Evolutionary conservation across 306 rosid genomes (phyloP), one percentile per base, ranked within the genome.

Genomic region (Begonia peltatifolia): DNA sequence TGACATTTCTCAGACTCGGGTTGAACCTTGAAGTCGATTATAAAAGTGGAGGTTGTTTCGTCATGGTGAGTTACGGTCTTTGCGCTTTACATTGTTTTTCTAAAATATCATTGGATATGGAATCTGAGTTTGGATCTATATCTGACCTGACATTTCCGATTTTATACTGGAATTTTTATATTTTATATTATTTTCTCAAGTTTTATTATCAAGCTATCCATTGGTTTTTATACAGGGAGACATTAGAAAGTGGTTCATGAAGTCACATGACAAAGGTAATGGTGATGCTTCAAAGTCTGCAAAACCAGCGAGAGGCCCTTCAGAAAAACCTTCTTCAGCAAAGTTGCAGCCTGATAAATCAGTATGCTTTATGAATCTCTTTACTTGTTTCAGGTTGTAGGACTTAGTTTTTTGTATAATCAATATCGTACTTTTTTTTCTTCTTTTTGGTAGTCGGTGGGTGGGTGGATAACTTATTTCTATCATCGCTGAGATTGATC

Each of bases 231-330:
- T 48, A 57, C 79, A 72, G 71, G 60, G 58, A 18, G 97, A 90
- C 70, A 86, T 86, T 53, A 63, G 99, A 58, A 90, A 86, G 67
- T 86, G 99, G 99, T 90, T 90, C 75, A 83, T 86, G 94, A 90
- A 86, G 74, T 68, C 95, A 2, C 95, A 86, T 52, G 85, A 71
- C 42, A 86, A 81, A 66, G 69, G 59, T 12, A 80, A 64, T 61
- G 83, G 60, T 55, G 53, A 49, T 58, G 69, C 48, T 23, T 55
- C 82, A 41, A 81, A 83, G 60, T 58, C 70, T 54, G 64, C 81
- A 38, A 71, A 66, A 43, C 58, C 79, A 1, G 53, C 57, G 11
- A 20, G 61, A 13, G 41, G 54, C 48, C 43, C 12, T 56, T 50
- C 52, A 36, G 50, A 55, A 11, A 77, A 76, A 53, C 67, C 70